Conservation (phyloP, 2,329 filamentous ascomycete species). For the Tympanopsis confertula region DNA sequence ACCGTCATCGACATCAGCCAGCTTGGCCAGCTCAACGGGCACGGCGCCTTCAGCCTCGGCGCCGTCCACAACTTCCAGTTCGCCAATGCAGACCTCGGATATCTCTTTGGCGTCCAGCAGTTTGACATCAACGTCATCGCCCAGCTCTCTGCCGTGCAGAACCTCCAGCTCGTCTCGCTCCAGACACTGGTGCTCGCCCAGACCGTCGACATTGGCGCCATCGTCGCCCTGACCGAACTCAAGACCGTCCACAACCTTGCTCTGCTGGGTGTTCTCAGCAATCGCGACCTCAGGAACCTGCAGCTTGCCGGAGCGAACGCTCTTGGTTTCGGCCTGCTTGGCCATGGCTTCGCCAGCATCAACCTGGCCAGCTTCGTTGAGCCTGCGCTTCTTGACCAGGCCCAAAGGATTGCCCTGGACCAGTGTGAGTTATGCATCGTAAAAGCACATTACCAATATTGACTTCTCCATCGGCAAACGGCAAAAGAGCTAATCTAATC, state of each 20-base stretch:
- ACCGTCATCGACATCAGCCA: background rate
- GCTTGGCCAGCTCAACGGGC: background rate
- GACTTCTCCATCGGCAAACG: too few relatives aligned
- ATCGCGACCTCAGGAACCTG: background rate
- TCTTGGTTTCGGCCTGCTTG: background rate
- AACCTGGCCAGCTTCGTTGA: background rate
- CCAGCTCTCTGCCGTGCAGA: background rate
- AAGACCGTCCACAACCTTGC: background rate
- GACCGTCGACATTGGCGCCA: background rate
- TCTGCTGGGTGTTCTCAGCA: background rate
- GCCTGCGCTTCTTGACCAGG: background rate
- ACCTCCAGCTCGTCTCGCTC: background rate
- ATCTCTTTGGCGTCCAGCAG: background rate
- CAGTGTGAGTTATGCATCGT: background rate
- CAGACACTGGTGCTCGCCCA: background rate
- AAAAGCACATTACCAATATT: too few relatives aligned
- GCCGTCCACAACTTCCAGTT: background rate
- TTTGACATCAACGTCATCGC: background rate
- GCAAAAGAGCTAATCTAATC: too few relatives aligned
- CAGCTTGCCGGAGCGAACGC: background rate
- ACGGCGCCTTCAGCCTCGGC: background rate
- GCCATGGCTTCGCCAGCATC: background rate
- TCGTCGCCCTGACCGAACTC: background rate
- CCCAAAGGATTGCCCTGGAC: background rate
- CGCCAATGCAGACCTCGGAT: background rate